Evolutionary conservation across 805 yeast species (phyloP).

Genomic region (Kuraishia hungarica): DNA sequence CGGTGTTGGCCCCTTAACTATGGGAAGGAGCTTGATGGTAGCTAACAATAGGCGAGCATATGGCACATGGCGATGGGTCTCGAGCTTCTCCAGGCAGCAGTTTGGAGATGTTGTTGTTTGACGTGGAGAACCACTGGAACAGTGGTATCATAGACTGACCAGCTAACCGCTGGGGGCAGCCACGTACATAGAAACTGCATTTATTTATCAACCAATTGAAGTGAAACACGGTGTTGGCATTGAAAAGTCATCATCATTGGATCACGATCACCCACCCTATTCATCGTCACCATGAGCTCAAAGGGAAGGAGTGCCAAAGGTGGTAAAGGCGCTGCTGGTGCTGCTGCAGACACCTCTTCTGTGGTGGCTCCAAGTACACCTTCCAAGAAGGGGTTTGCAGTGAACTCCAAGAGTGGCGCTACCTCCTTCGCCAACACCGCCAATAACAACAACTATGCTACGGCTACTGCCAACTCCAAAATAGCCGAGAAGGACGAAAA

Average conservation of each 20-base stretch:
- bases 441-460: background rate
- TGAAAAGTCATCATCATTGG: background rate
- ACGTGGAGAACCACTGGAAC: too few relatives aligned
- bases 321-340: background rate
- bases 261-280: background rate
- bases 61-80: too few relatives aligned
- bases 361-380: background rate
- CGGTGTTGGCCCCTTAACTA: too few relatives aligned
- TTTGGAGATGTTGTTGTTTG: too few relatives aligned
- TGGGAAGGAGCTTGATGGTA: too few relatives aligned
- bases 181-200: too few relatives aligned
- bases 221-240: background rate
- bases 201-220: too few relatives aligned
- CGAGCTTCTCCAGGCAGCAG: too few relatives aligned
- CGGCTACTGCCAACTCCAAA: conserved; percentile 6
- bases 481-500: conserved; percentile 17
- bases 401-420: background rate
- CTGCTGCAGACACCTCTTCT: background rate
- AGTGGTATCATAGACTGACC: too few relatives aligned
- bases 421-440: too few relatives aligned
- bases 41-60: too few relatives aligned
- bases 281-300: background rate
- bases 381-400: background rate
- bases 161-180: too few relatives aligned
- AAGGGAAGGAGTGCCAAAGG: background rate